A percentile compares a stretch with the other conserved stretches of the same genome.
Evolutionary conservation across 345 rosid species (phyloP).

Genomic region (Limnanthes douglasii): DNA sequence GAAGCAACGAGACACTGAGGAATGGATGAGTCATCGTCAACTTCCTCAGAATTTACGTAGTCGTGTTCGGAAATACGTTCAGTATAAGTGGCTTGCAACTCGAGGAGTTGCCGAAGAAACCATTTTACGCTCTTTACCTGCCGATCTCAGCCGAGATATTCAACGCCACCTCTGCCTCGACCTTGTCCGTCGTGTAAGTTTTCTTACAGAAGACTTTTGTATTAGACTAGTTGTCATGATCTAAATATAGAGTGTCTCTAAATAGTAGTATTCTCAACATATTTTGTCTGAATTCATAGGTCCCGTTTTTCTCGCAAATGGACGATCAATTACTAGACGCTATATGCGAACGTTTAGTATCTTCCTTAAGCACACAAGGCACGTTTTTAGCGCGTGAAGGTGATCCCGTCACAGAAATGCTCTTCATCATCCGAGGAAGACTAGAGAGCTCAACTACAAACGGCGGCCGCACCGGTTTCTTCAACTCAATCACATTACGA

Average conservation of each 20-base stretch:
- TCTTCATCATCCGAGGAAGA: slow-evolving; percentile 39
- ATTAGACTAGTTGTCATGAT: neutral
- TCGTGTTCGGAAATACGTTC: slow-evolving; percentile 38
- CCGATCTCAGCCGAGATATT: slow-evolving; percentile 63
- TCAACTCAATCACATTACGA: slow-evolving; percentile 32
- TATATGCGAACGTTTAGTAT: slow-evolving; percentile 42
- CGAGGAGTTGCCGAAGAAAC: slow-evolving; percentile 68
- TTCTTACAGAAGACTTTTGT: neutral
- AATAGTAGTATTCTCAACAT: neutral
- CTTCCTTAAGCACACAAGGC: slow-evolving; percentile 43
- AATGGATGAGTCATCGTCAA: slow-evolving; percentile 62
- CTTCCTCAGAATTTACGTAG: slow-evolving; percentile 38
- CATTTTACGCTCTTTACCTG: slow-evolving; percentile 40
- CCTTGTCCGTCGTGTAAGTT: slow-evolving; percentile 65
- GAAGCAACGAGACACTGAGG: slow-evolving; percentile 52
- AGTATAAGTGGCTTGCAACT: slow-evolving; percentile 69
- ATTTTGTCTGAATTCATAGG: slow-evolving; percentile 10
- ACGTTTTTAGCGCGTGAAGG: slow-evolving; percentile 51
- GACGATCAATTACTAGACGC: slow-evolving; percentile 57
- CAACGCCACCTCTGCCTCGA: slow-evolving; percentile 72
- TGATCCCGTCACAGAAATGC: slow-evolving; percentile 50
- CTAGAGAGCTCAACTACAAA: slow-evolving; percentile 51
- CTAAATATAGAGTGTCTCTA: neutral
- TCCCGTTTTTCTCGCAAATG: slow-evolving; percentile 51
- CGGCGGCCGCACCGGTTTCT: slow-evolving; percentile 55